These are phyloP conservation scores for Plasmodium chabaudi DNA, from an alignment of 169 alveolate species.

Conservation along the genomic window DNA sequence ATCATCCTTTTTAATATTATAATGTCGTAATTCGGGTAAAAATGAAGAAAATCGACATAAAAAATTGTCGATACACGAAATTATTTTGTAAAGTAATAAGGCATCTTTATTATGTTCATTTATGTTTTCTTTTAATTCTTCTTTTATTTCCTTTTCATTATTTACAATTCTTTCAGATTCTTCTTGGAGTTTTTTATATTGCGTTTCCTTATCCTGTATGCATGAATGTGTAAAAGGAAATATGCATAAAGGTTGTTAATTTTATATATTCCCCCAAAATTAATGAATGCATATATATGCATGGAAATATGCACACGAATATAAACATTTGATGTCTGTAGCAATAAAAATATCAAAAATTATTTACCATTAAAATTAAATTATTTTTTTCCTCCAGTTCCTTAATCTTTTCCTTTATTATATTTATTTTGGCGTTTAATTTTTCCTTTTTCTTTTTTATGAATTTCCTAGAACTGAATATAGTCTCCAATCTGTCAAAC, in stretches of 20 bases:
- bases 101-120: constrained; percentile 67
- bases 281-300: no score
- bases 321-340: no score
- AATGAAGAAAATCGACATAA: constrained; percentile 62
- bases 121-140: constrained; percentile 57
- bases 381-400: constrained; percentile 53
- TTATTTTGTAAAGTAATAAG: constrained; percentile 44
- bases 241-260: not conserved
- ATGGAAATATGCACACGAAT: no score
- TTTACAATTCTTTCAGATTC: constrained; percentile 32
- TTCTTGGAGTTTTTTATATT: constrained; percentile 41
- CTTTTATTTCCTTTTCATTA: constrained; percentile 50
- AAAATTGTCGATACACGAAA: constrained; percentile 63
- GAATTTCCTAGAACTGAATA: constrained; percentile 66
- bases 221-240: not conserved
- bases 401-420: constrained; percentile 51
- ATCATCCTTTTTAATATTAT: constrained; percentile 62
- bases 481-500: constrained; percentile 74
- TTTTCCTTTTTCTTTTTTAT: constrained; percentile 58
- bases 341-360: not conserved
- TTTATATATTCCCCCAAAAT: no score
- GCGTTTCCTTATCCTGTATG: constrained; percentile 44
- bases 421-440: constrained; percentile 51
- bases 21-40: constrained; percentile 68
- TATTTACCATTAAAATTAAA: constrained; percentile 35